Evolutionary conservation across 495 filamentous ascomycete species (phyloP), one percentile per base, ranked within the genome.

Genomic region (Opeltia flavorubescens): DNA sequence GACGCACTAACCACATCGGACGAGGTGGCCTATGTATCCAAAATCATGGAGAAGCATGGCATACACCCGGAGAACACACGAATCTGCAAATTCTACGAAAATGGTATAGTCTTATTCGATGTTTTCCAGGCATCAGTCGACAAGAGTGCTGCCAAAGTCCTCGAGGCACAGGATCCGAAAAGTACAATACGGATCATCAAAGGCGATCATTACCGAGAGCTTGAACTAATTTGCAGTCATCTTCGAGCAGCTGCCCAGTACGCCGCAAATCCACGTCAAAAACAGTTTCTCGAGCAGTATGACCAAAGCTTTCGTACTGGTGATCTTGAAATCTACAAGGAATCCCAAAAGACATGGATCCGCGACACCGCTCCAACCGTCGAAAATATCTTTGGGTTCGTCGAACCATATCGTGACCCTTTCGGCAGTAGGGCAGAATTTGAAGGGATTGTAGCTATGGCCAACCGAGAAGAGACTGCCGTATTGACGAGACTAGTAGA

Each of bases 331-430:
- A 82, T 84, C 24, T 89, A 86, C 71, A 91, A 89, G 66, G 81
- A 91, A 55, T 79, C 76, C 53, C 89, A 95, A 61, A 70, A 86
- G 41, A 76, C 77, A 54, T 95, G 89, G 89, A 87, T 95, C 38
- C 76, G 80, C 40, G 87, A 95, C 51, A 85, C 86, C 50, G 81
- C 83, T 15, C 89, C 89, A 4, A 78, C 74, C 62, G 76, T 95
- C 21, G 89, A 95, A 61, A 82, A 73, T n/a, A 87, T 94, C 60
- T 74, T 94, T 46, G 89, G 89, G n/a, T n/a, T 73, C 48, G 58
- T 73, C 1, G 68, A 74, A 46, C 62, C 69, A 17, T 72, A 75
- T 48, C 54, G 66, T 25, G 70, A 74, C 50, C 69, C 68, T 2
- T 49, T 58, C 34, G 67, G 67, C 17, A 62, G 63, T 5, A 54